A percentile compares a stretch with the other conserved stretches of the same genome.
phyloP scores from a whole-genome alignment of 805 yeast species.

The Hermanozyma aechmeae region DNA sequence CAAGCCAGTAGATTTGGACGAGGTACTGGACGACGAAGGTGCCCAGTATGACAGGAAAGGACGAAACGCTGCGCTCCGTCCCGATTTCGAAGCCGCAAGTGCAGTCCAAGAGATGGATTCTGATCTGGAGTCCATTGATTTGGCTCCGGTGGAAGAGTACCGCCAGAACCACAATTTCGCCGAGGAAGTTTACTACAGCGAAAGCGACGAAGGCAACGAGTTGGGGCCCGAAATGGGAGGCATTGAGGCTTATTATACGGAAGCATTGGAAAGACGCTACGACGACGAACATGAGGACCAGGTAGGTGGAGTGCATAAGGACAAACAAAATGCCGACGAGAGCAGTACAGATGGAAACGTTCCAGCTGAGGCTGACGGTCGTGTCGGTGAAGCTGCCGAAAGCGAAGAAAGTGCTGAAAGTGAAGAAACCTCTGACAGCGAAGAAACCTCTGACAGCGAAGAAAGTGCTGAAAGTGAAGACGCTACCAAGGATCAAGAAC shows the following conservation, averaged over 20 bases:
- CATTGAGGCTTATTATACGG: conserved; percentile 20
- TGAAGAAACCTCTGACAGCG: conserved; percentile 1
- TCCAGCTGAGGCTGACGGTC: neutral
- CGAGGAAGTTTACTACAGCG: conserved; percentile 25
- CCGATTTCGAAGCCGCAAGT: neutral
- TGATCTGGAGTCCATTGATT: conserved; percentile 4
- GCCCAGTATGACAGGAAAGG: conserved; percentile 39
- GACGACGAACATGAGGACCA: conserved; percentile 15
- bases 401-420: conserved; percentile 2
- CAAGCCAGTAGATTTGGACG: conserved; percentile 35
- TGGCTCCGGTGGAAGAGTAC: conserved; percentile 14
- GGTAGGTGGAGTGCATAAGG: conserved; percentile 1
- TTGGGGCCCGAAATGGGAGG: no score
- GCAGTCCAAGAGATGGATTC: neutral
- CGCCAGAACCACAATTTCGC: conserved; percentile 14
- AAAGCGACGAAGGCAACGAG: conserved; percentile 33
- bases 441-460: neutral
- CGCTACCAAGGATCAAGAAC: conserved; percentile 12
- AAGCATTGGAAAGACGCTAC: conserved; percentile 16
- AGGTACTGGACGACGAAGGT: conserved; percentile 21
- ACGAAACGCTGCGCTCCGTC: conserved; percentile 13
- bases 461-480: conserved; percentile 7
- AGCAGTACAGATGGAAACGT: neutral
- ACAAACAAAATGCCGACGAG: conserved; percentile 1
- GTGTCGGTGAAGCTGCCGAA: neutral